Evolutionary conservation across 192 early-diverging fungal genomes (phyloP), one percentile per base, ranked within the genome.

Genomic region (Mortierella alpina): DNA sequence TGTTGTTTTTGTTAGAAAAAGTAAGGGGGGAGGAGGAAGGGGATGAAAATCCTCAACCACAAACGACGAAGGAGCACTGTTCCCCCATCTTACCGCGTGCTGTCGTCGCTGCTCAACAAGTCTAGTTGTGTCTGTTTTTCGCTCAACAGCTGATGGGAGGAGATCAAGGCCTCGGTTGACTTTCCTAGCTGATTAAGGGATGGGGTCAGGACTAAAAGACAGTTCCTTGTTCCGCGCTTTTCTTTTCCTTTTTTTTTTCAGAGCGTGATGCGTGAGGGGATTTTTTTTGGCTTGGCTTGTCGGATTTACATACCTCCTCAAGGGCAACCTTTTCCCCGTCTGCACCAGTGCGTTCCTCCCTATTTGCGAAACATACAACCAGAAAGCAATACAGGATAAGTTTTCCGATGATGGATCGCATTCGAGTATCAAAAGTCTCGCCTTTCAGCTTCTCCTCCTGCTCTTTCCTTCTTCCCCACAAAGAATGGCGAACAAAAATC

Each of bases 261-360:
- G 9, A 45, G 8, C 17, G 11, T 14, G 31, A 31, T 12, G 13
- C n/a, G 55, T 12, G 22, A 22, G 22, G 55, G 55, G 15, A 22
- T 18, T 40, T 41, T 52, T 7, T 40, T 59, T 59, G 23, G 59
- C 41, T 61, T 47, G 40, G 6, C 41, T 0, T 50, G 42, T 11
- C 14, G 13, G 47, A 41, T 20, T 60, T 20, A 59, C 49, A 66
- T 79, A 79, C 75, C 75, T 79, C 75, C 39, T 79, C 75, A 40
- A 79, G 64, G 48, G 75, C 75, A 22, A 79, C 51, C 55, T 66
- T 79, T 47, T 79, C 75, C 0, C 63, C 56, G 59, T 79, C 75
- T 7, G 63, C 75, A 17, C 69, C 75, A 11, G 41, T 48, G 31
- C 75, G 75, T 53, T 72, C 75, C 47, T 79, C 75, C 23, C 75